Conservation (phyloP, 2,329 filamentous ascomycete species). For the Sarocladiaceae sp. region DNA sequence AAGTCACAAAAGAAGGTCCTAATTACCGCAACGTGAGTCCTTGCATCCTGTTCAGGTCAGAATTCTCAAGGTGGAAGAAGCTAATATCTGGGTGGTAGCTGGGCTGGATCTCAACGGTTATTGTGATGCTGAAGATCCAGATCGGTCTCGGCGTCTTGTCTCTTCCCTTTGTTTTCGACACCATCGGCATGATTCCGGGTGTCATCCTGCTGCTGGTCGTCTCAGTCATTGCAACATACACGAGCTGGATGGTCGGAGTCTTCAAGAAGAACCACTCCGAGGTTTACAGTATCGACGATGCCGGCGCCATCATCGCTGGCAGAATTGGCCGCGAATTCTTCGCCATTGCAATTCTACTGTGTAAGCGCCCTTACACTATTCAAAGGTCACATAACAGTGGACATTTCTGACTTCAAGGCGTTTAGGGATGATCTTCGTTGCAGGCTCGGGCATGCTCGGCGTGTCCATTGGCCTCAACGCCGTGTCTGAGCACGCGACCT, state of each 20-base stretch:
- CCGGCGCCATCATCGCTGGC: conserved; percentile 44
- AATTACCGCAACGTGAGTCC: not conserved
- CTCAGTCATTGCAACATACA: conserved; percentile 42
- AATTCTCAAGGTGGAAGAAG: no score
- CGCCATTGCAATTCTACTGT: conserved; percentile 28
- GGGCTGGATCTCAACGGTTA: conserved; percentile 35
- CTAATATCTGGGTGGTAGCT: conserved; percentile 27
- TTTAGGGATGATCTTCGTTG: conserved; percentile 18
- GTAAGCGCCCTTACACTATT: conserved; percentile 16
- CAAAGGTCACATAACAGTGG: no score
- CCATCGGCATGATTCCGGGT: conserved; percentile 43
- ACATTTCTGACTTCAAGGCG: no score
- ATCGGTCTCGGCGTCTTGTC: conserved; percentile 43
- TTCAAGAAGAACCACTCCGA: conserved; percentile 48
- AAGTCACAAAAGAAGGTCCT: not conserved
- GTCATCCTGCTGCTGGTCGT: conserved; percentile 37
- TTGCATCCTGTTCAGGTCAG: no score
- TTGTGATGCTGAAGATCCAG: conserved; percentile 42
- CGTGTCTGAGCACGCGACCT: conserved; percentile 32
- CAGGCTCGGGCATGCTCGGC: conserved; percentile 36
- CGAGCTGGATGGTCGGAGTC: conserved; percentile 42
- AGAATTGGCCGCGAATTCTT: conserved; percentile 38
- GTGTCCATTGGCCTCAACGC: conserved; percentile 36
- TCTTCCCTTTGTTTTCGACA: conserved; percentile 40
- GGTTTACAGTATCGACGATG: conserved; percentile 52